phyloP scores from a whole-genome alignment of 495 filamentous ascomycete species.

The Tirmania nivea region DNA sequence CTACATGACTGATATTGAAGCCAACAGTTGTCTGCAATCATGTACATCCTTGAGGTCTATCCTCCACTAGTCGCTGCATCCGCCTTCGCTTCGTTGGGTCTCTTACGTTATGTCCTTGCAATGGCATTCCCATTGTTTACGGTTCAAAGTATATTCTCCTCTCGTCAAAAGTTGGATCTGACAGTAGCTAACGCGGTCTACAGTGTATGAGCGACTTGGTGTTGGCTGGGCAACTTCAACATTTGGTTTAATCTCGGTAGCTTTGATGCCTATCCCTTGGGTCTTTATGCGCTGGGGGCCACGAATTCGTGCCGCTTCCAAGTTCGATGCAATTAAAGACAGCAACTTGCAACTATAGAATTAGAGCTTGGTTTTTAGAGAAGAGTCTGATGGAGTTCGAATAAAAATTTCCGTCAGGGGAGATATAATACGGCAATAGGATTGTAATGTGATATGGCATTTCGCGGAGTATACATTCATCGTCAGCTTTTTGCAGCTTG shows the following conservation, averaged over 20 bases:
- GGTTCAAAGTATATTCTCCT: slow-evolving; percentile 27
- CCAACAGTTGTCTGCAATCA: slow-evolving; percentile 14
- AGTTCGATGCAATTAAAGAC: slow-evolving; percentile 20
- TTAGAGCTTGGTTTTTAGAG: no score
- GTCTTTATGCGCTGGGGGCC: slow-evolving; percentile 30
- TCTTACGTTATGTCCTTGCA: slow-evolving; percentile 39
- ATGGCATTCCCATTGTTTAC: slow-evolving; percentile 47
- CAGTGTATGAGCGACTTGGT: slow-evolving; percentile 37
- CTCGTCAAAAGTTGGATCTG: background rate
- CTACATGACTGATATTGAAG: background rate
- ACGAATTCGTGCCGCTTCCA: slow-evolving; percentile 26
- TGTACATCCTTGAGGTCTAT: slow-evolving; percentile 20
- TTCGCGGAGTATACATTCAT: no score
- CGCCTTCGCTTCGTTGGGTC: slow-evolving; percentile 39
- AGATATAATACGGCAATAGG: no score
- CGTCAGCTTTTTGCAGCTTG: no score
- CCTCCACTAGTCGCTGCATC: slow-evolving; percentile 26
- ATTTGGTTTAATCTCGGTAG: slow-evolving; percentile 35
- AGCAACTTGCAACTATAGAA: no score
- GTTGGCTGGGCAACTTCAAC: slow-evolving; percentile 38
- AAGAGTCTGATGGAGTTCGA: no score
- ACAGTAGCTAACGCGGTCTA: background rate
- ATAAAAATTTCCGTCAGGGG: no score
- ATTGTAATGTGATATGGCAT: no score
- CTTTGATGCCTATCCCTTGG: slow-evolving; percentile 37